Evolutionary conservation across 495 filamentous ascomycete genomes (phyloP).

Genomic region (Aspergillus heteromorphus): DNA sequence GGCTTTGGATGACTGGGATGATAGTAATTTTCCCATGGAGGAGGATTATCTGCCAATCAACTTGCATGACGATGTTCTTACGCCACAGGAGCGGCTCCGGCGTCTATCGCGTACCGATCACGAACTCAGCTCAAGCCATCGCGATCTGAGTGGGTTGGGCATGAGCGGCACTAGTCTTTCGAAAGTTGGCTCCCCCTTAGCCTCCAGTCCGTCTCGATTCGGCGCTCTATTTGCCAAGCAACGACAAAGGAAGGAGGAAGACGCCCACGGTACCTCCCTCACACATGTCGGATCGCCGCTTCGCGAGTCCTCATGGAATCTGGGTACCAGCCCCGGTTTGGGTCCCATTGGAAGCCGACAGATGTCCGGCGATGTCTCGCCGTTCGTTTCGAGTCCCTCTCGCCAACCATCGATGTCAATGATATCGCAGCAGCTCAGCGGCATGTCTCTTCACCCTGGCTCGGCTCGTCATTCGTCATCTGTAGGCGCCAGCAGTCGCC

Average conservation of each 20-base stretch:
- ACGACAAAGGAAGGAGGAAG: conserved; percentile 69
- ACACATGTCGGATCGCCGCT: conserved; percentile 92
- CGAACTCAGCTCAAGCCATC: conserved; percentile 55
- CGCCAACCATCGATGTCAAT: conserved; percentile 61
- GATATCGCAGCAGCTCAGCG: conserved; percentile 62
- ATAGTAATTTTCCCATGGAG: conserved; percentile 80
- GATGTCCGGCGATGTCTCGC: conserved; percentile 51
- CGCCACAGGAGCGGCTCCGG: conserved; percentile 81
- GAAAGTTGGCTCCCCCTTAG: conserved; percentile 76
- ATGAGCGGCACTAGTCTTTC: conserved; percentile 56
- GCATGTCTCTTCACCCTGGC: conserved; percentile 43
- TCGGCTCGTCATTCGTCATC: conserved; percentile 37
- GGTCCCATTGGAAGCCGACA: conserved; percentile 49
- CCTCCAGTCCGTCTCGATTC: conserved; percentile 82
- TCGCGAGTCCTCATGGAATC: conserved; percentile 68
- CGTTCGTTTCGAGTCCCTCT: conserved; percentile 61
- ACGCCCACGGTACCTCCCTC: conserved; percentile 58
- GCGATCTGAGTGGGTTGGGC: conserved; percentile 55
- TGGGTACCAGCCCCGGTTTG: conserved; percentile 58
- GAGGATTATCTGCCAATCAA: conserved; percentile 87
- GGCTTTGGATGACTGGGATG: conserved; percentile 70
- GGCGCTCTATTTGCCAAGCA: conserved; percentile 74
- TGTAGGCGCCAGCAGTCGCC: conserved; percentile 25
- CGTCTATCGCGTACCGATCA: conserved; percentile 70
- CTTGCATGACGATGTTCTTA: conserved; percentile 88